Evolutionary conservation across 805 yeast species (phyloP).

Genomic region (Yarrowia bubula): DNA sequence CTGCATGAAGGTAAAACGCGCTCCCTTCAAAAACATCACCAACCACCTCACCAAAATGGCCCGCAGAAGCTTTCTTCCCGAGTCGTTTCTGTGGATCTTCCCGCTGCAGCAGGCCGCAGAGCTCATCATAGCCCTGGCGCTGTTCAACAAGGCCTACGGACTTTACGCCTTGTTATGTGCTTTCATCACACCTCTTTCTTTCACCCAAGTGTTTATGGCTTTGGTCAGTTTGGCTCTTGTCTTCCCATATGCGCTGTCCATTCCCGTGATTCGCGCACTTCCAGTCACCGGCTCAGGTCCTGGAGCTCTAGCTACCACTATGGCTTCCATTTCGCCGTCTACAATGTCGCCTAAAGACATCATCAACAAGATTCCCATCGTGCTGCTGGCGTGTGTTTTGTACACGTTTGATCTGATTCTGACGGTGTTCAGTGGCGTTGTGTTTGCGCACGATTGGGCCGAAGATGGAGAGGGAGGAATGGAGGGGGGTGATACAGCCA

Average conservation of each 20-base stretch:
- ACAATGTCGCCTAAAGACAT: conserved; percentile 25
- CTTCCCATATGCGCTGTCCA: conserved; percentile 11
- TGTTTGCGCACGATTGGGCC: conserved; percentile 19
- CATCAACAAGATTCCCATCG: conserved; percentile 19
- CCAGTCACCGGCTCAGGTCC: conserved; percentile 6
- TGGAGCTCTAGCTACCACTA: conserved; percentile 16
- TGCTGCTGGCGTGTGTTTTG: conserved; percentile 12
- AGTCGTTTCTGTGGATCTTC: conserved; percentile 23
- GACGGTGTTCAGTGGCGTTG: background rate
- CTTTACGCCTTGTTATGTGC: conserved; percentile 18
- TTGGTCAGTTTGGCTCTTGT: conserved; percentile 6
- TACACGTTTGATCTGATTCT: conserved; percentile 22
- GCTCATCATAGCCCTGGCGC: conserved; percentile 22
- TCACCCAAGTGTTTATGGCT: conserved; percentile 22
- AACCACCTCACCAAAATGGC: background rate
- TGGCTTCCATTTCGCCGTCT: conserved; percentile 21
- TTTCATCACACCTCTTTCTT: conserved; percentile 9
- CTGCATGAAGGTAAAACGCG: too few species aligned
- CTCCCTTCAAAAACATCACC: background rate
- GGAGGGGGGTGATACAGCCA: background rate
- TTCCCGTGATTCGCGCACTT: conserved; percentile 22
- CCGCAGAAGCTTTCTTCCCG: conserved; percentile 17
- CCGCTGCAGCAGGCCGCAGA: conserved; percentile 26
- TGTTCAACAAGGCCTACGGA: conserved; percentile 26
- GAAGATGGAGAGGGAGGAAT: background rate